Evolutionary conservation across 1,139 yeast species (phyloP).

Genomic region (Diutina rugosa): DNA sequence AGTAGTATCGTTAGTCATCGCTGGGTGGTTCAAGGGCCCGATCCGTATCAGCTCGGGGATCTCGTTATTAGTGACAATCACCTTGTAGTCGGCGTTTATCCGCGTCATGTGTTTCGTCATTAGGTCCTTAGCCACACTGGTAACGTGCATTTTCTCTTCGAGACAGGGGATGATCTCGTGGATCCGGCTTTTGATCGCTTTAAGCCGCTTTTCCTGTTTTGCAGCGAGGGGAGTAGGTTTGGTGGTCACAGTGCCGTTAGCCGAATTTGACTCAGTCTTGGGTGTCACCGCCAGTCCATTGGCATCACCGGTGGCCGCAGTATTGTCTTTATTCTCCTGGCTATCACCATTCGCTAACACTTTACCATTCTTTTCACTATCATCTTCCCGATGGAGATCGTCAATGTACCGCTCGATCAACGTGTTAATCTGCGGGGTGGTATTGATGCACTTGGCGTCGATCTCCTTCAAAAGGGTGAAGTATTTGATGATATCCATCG

Average conservation of each 20-base stretch:
- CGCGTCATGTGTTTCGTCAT: conserved; percentile 57
- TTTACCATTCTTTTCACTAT: not conserved
- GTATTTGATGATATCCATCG: conserved; percentile 71
- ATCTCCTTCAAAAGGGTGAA: conserved; percentile 84
- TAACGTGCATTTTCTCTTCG: conserved; percentile 96
- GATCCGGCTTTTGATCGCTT: conserved; percentile 30
- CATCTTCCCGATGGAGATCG: conserved; percentile 18
- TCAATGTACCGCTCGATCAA: conserved; percentile 45
- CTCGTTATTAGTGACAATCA: conserved; percentile 62
- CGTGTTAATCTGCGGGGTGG: conserved; percentile 54
- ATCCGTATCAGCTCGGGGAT: conserved; percentile 48
- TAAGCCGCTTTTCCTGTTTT: conserved; percentile 9
- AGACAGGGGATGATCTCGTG: conserved; percentile 81
- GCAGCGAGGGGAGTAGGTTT: not conserved
- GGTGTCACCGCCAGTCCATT: not conserved
- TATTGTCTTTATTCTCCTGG: no score
- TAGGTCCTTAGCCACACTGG: conserved; percentile 79
- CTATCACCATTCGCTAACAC: not conserved
- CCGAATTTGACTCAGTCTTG: not conserved
- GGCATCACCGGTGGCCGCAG: no score
- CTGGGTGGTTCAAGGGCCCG: conserved; percentile 84
- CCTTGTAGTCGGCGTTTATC: conserved; percentile 66
- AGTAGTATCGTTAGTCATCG: conserved; percentile 58
- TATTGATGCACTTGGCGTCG: conserved; percentile 81
- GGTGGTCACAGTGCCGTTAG: not conserved